Conservation (phyloP, 352 stramenopile species). For the Pythium sp. region DNA sequence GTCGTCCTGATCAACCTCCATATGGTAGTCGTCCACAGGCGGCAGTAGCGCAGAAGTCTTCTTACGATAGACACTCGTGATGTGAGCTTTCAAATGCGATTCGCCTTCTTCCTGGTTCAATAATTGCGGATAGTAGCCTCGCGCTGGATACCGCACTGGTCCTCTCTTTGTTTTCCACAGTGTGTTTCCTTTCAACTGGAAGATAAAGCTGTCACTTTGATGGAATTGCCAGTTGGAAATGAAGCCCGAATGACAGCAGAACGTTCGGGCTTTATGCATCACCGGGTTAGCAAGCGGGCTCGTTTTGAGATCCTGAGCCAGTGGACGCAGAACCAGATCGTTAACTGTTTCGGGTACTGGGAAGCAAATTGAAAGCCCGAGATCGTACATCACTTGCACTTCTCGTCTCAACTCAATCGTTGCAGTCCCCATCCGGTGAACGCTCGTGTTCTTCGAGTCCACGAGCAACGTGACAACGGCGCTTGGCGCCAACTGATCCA, state of each 20-base stretch:
- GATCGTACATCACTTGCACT: conserved; percentile 5
- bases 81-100: conserved; percentile 21
- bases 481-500: conserved; percentile 24
- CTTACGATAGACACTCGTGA: not conserved
- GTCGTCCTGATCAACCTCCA: conserved; percentile 17
- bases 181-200: conserved; percentile 34
- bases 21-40: conserved; percentile 18
- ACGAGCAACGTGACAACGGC: conserved; percentile 10
- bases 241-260: conserved; percentile 10
- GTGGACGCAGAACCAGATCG: conserved; percentile 20
- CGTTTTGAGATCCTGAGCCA: conserved; percentile 30
- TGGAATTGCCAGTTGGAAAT: conserved; percentile 46
- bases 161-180: conserved; percentile 27
- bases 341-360: conserved; percentile 19
- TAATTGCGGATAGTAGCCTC: conserved; percentile 25
- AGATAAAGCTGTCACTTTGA: conserved; percentile 32
- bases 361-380: conserved; percentile 24
- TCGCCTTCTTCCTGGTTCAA: conserved; percentile 7
- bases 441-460: not conserved
- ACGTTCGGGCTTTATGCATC: conserved; percentile 17
- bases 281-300: conserved; percentile 12
- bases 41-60: conserved; percentile 9
- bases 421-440: not conserved
- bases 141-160: conserved; percentile 23
- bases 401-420: not conserved